Evolutionary conservation across 805 yeast species (phyloP), one percentile per base, ranked within the genome.

Genomic region (Lipomyces anomalus): DNA sequence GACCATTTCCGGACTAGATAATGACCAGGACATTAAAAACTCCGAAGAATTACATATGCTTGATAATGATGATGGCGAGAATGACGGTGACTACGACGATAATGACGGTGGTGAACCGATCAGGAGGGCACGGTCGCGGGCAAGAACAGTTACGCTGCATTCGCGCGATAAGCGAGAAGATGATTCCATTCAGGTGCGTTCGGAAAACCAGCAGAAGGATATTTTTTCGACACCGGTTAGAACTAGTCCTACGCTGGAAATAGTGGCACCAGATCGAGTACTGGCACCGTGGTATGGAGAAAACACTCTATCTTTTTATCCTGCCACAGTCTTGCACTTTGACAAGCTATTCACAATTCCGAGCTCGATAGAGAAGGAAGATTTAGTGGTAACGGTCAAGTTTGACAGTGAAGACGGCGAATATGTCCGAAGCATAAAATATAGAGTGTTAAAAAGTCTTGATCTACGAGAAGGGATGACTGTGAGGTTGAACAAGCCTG

Each of bases 211-310:
- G 32, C 13, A 13, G 16, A 16, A 28, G 13, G 13, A 13, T 13
- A 16, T 13, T 28, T 13, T 16, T 13, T 13, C 32, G 16, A 28
- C 32, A 13, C 32, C 32, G 16, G 13, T 28, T 13, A 28, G 13
- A 13, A 28, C 13, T 13, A 28, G 16, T 28, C 13, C 13, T 28
- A 28, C 32, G 32, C 32, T 16, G 16, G 22, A 26, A 22, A 37
- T 40, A 4, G 43, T 33, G 13, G 43, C 43, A n/a, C 43, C 43
- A 21, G 24, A 35, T 13, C 43, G 52, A 6, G 42, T 32, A 13
- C 30, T 48, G n/a, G 52, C 42, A 28, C 32, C 26, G 28, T 48
- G 52, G 51, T 20, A 23, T 29, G 51, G 51, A 7, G n/a, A 17
- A 6, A 29, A 35, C 9, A 13, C 30, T 3, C 50, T 48, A 4